phyloP scores from a whole-genome alignment of 192 early-diverging fungal genomes.

The Linnemannia schmuckeri region DNA sequence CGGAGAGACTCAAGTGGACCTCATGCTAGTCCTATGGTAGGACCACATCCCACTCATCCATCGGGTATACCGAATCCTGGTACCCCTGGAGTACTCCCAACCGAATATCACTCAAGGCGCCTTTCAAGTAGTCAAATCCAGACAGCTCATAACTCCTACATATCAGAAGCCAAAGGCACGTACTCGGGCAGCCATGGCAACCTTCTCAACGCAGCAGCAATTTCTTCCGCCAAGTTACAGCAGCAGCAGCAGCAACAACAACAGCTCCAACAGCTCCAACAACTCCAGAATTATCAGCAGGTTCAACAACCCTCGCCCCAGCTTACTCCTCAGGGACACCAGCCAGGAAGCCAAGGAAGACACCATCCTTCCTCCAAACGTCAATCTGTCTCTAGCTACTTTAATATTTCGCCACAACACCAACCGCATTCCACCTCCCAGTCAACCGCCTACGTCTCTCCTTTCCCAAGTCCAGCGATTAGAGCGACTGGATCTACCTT shows the following conservation, averaged over 20 bases:
- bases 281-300: background rate
- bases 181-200: conserved; percentile 24
- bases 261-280: conserved; percentile 10
- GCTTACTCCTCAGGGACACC: conserved; percentile 7
- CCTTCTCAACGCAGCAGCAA: conserved; percentile 18
- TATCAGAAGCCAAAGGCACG: background rate
- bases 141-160: background rate
- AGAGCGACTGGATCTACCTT: conserved; percentile 12
- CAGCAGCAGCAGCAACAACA: conserved; percentile 22
- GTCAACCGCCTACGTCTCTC: conserved; percentile 12
- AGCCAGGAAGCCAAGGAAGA: conserved; percentile 1
- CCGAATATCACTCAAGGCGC: conserved; percentile 10
- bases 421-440: background rate
- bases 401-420: conserved; percentile 21
- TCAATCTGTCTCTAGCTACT: conserved; percentile 25
- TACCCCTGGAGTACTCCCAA: background rate
- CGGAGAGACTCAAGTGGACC: conserved; percentile 23
- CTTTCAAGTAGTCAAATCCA: conserved; percentile 3
- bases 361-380: conserved; percentile 12
- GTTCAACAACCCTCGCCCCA: conserved; percentile 18
- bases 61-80: background rate
- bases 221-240: conserved; percentile 3
- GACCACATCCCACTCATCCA: conserved; percentile 9
- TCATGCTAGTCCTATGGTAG: background rate
- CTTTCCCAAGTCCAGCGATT: conserved; percentile 26